Percentiles rank a stretch among this genome's conserved stretches.
Conservation (phyloP, 768 basidiomycete species). For the Udeniomyces megalosporus region DNA sequence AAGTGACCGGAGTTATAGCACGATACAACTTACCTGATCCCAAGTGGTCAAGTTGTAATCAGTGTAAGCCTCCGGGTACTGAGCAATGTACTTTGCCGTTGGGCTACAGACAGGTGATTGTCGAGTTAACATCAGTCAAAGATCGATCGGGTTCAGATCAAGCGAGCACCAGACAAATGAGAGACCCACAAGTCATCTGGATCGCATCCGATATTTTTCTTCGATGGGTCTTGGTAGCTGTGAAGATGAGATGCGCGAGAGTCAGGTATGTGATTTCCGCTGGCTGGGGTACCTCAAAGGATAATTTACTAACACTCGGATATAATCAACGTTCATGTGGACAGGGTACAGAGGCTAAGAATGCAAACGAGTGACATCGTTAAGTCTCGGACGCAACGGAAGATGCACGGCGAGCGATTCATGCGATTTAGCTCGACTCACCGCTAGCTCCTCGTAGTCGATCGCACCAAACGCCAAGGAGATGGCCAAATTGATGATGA, state of each 20-base stretch:
- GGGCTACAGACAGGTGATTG: not conserved
- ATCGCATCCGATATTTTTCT: slow-evolving; percentile 4
- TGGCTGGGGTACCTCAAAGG: too few species aligned
- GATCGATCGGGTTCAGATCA: not conserved
- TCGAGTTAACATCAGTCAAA: too few species aligned
- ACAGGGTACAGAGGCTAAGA: too few species aligned
- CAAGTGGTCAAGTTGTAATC: slow-evolving; percentile 9
- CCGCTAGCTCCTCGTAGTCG: slow-evolving; percentile 31
- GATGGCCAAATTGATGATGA: slow-evolving; percentile 74
- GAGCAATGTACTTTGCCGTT: not conserved
- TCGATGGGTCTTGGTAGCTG: not conserved
- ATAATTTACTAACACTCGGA: too few species aligned
- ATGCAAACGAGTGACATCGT: not conserved
- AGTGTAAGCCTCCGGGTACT: not conserved
- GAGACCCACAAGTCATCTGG: not conserved
- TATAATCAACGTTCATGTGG: too few species aligned
- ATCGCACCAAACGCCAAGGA: slow-evolving; percentile 62
- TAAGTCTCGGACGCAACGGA: not conserved
- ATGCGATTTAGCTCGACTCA: slow-evolving; percentile 2
- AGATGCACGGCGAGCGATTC: not conserved
- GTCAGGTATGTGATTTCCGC: too few species aligned
- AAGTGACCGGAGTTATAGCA: not conserved
- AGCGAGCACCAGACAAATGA: not conserved
- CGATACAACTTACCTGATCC: not conserved
- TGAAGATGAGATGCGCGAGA: not conserved